A percentile compares a stretch with the other conserved stretches of the same genome.
phyloP scores from a whole-genome alignment of 208 protist genomes.

The Tritrichomonas foetus region DNA sequence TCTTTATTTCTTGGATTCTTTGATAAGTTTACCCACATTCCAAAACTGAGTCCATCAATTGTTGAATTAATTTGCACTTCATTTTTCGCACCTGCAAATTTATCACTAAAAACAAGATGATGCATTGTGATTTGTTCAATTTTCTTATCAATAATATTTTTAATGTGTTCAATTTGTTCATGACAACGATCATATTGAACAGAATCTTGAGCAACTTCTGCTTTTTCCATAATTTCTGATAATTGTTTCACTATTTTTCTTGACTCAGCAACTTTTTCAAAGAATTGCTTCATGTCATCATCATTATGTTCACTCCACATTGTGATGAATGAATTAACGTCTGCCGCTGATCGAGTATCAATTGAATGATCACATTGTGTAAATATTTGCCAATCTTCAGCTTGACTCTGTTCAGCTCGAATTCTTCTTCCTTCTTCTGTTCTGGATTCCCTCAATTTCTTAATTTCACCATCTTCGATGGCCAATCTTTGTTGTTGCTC shows the following conservation, averaged over 20 bases:
- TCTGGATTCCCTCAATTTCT: not conserved
- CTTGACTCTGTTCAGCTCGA: not conserved
- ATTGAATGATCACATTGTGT: not conserved
- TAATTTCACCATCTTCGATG: not conserved
- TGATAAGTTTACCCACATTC: slow-evolving; percentile 21
- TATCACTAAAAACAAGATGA: slow-evolving; percentile 18
- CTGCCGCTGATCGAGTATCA: not conserved
- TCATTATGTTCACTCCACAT: not conserved
- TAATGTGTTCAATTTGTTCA: not conserved
- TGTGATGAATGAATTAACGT: slow-evolving; percentile 20
- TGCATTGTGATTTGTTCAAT: slow-evolving; percentile 5
- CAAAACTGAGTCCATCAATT: not conserved
- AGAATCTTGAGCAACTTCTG: not conserved
- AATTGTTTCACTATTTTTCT: not conserved
- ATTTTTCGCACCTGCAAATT: not conserved
- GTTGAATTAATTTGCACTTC: not conserved
- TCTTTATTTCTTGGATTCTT: slow-evolving; percentile 39
- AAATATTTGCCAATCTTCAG: slow-evolving; percentile 30
- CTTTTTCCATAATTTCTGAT: not conserved
- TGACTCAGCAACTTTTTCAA: not conserved
- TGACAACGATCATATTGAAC: not conserved
- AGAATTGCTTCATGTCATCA: not conserved
- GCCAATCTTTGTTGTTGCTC: slow-evolving; percentile 16
- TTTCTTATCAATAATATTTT: not conserved
- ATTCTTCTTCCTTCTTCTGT: not conserved